A percentile compares a stretch with the other conserved stretches of the same genome.
Evolutionary conservation across 225 moss, liverwort and hornwort genomes (phyloP).

Genomic region (Polytrichum commune): DNA sequence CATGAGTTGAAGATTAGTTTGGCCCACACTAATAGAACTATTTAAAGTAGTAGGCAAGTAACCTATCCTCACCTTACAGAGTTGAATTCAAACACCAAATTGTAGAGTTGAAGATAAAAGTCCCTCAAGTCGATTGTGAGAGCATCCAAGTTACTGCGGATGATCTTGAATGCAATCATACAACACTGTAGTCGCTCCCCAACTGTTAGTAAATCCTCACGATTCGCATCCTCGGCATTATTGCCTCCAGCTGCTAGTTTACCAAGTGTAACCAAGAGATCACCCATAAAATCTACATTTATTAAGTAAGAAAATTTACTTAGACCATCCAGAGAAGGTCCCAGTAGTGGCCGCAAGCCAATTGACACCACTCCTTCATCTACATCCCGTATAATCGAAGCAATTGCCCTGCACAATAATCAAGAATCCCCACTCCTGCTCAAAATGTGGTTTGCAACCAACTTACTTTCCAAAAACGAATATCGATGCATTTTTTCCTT

Average conservation of each 20-base stretch:
- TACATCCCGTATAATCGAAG: slow-evolving; percentile 48
- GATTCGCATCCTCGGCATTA: slow-evolving; percentile 24
- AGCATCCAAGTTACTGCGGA: slow-evolving; percentile 91
- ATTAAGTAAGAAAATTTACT: slow-evolving; percentile 91
- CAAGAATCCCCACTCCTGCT: not conserved
- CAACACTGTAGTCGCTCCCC: slow-evolving; percentile 96
- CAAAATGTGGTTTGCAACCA: not conserved
- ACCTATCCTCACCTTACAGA: slow-evolving; percentile 52
- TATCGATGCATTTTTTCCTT: too few relatives aligned
- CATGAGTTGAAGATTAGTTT: too few relatives aligned
- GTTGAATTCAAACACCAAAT: slow-evolving; percentile 72
- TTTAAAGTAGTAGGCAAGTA: too few relatives aligned
- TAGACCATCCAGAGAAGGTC: slow-evolving; percentile 79
- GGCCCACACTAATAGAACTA: too few relatives aligned
- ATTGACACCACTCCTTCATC: slow-evolving; percentile 47
- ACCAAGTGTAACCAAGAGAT: slow-evolving; percentile 76
- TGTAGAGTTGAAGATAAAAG: slow-evolving; percentile 89
- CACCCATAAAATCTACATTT: slow-evolving; percentile 97
- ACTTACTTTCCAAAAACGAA: too few relatives aligned
- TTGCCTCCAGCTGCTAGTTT: slow-evolving; percentile 75
- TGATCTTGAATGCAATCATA: slow-evolving; percentile 92
- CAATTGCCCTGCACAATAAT: slow-evolving; percentile 39
- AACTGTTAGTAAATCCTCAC: slow-evolving; percentile 54
- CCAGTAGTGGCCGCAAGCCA: slow-evolving; percentile 70
- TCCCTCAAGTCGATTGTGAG: slow-evolving; percentile 93